Evolutionary conservation across 2,329 filamentous ascomycete genomes (phyloP).

Genomic region (Colletotrichum trifolii): DNA sequence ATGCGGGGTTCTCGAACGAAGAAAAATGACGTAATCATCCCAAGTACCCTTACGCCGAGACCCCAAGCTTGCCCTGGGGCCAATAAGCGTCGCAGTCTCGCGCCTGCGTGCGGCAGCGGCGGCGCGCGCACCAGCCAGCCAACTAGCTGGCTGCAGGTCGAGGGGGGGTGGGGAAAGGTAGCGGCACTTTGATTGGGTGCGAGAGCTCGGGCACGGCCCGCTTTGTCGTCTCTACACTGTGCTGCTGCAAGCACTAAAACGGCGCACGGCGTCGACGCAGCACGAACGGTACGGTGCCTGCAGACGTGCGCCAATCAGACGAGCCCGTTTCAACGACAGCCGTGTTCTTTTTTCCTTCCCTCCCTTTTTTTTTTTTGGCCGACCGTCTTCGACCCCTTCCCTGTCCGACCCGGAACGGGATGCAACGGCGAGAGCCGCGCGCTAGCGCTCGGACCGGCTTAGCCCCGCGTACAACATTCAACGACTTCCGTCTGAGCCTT

Average conservation of each 20-base stretch:
- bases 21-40: conserved; percentile 26
- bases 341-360: too few relatives aligned
- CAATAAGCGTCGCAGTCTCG: neutral
- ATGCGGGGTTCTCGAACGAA: conserved; percentile 19
- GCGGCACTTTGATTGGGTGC: too few relatives aligned
- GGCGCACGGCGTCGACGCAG: too few relatives aligned
- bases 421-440: conserved; percentile 37
- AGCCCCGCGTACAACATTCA: conserved; percentile 26
- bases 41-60: neutral
- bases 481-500: conserved; percentile 27
- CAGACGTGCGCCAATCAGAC: too few relatives aligned
- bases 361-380: neutral
- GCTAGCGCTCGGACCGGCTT: conserved; percentile 19
- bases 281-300: too few relatives aligned
- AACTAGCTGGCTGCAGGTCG: too few relatives aligned
- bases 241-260: too few relatives aligned
- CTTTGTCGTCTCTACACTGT: too few relatives aligned
- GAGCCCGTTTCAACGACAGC: too few relatives aligned
- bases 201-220: too few relatives aligned
- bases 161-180: too few relatives aligned
- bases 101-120: neutral
- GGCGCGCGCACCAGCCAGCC: too few relatives aligned
- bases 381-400: conserved; percentile 2
- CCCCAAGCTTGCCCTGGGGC: neutral
- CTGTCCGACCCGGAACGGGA: conserved; percentile 34